Conservation (phyloP, 2,329 filamentous ascomycete genomes). For the Pochonia chlamydosporia region DNA sequence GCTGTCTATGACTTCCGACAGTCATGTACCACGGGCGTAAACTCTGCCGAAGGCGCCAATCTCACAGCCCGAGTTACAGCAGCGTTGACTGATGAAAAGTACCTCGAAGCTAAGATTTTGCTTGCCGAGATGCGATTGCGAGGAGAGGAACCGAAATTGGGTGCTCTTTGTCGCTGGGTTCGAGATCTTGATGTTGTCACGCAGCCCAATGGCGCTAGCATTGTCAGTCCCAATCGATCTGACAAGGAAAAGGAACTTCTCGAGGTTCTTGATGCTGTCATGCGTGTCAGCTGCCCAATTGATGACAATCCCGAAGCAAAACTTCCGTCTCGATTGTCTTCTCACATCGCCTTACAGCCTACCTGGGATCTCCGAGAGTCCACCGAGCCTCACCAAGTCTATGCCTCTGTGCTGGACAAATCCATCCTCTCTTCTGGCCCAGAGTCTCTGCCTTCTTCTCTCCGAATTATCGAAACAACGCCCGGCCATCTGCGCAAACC, state of each 20-base stretch:
- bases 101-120: constrained; percentile 57
- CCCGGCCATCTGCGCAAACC: constrained; percentile 57
- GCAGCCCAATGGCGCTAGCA: constrained; percentile 36
- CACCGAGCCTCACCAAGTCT: constrained; percentile 37
- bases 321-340: constrained; percentile 22
- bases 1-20: constrained; percentile 66
- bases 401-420: constrained; percentile 53
- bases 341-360: constrained; percentile 51
- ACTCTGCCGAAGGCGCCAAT: constrained; percentile 53
- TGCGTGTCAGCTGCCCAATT: constrained; percentile 57
- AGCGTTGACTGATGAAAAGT: constrained; percentile 59
- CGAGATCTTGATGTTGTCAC: constrained; percentile 65
- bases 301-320: constrained; percentile 38
- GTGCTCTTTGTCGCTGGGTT: constrained; percentile 67
- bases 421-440: constrained; percentile 42
- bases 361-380: constrained; percentile 53
- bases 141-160: constrained; percentile 59
- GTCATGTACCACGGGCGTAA: constrained; percentile 61
- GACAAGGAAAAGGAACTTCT: constrained; percentile 49
- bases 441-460: constrained; percentile 17
- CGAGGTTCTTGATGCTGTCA: constrained; percentile 55
- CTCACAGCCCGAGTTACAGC: constrained; percentile 62
- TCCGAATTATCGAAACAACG: constrained; percentile 57
- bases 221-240: constrained; percentile 28
- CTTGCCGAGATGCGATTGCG: constrained; percentile 66